Evolutionary conservation across 129 eudicot species (phyloP).

Genomic region (Kitagawia praeruptora): DNA sequence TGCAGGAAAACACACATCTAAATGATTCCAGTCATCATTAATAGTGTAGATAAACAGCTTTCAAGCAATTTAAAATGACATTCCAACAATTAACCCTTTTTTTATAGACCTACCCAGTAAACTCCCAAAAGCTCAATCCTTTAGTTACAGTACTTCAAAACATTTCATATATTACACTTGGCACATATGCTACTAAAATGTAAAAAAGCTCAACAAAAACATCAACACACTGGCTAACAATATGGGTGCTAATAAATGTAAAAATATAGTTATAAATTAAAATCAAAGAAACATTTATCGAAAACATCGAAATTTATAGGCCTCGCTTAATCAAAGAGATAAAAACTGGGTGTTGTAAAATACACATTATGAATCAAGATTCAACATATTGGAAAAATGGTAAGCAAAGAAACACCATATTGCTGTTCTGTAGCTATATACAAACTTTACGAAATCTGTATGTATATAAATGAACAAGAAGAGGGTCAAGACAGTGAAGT

Average conservation of each 20-base stretch:
- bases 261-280: not conserved
- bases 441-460: not conserved
- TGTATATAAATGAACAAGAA: not conserved
- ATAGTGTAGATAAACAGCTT: too few relatives aligned
- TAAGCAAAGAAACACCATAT: not conserved
- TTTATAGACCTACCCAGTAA: not conserved
- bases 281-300: not conserved
- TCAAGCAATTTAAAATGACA: not conserved
- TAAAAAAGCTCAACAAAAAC: too few relatives aligned
- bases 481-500: not conserved
- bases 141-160: not conserved
- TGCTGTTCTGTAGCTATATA: not conserved
- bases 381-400: not conserved
- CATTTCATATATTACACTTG: not conserved
- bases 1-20: too few relatives aligned
- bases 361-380: not conserved
- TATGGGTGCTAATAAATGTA: not conserved
- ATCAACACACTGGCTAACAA: too few relatives aligned
- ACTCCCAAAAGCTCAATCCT: not conserved
- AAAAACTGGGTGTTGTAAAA: not conserved
- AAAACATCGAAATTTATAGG: not conserved
- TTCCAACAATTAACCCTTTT: not conserved
- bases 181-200: too few relatives aligned
- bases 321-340: too few relatives aligned
- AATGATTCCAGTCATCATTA: too few relatives aligned